Percentiles rank a stretch among this genome's conserved stretches.
phyloP scores from a whole-genome alignment of 257 asterid species.

The Ehretia macrophylla region DNA sequence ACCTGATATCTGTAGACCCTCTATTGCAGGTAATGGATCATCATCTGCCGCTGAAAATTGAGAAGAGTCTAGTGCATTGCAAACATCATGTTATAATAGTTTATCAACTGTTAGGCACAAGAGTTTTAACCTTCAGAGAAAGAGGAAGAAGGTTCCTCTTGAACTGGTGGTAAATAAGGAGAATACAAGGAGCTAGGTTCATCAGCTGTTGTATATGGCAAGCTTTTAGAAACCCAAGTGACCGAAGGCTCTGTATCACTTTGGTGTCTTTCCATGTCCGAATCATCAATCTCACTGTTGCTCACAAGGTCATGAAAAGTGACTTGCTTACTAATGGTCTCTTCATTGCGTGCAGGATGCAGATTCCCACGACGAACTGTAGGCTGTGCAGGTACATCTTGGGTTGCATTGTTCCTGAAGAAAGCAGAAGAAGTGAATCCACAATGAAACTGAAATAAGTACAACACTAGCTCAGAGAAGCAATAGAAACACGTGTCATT shows the following conservation, averaged over 20 bases:
- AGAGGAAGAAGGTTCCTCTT: conserved; percentile 91
- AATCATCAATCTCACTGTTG: conserved; percentile 62
- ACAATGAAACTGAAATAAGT: conserved; percentile 2
- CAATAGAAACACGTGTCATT: neutral
- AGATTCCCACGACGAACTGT: conserved; percentile 37
- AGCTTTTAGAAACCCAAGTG: conserved; percentile 52
- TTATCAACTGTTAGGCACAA: conserved; percentile 8
- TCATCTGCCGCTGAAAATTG: conserved; percentile 58
- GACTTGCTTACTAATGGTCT: conserved; percentile 60
- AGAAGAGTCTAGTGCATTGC: conserved; percentile 14
- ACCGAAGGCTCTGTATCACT: conserved; percentile 54
- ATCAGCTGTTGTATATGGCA: conserved; percentile 47
- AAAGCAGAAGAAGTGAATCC: conserved; percentile 15
- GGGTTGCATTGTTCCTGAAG: conserved; percentile 47
- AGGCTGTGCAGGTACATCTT: conserved; percentile 43
- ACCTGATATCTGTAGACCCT: conserved; percentile 93
- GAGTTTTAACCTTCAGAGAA: conserved; percentile 76
- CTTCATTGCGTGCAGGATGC: conserved; percentile 47
- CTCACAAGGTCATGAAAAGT: conserved; percentile 80
- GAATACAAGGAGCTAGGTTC: conserved; percentile 84
- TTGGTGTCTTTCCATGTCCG: conserved; percentile 51
- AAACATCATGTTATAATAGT: conserved; percentile 17
- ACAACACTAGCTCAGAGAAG: neutral
- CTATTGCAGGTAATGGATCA: conserved; percentile 86
- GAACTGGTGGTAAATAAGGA: conserved; percentile 86